These are phyloP conservation scores for Scalesia atractyloides DNA, from an alignment of 129 eudicot genomes.

Conservation along the genomic window DNA sequence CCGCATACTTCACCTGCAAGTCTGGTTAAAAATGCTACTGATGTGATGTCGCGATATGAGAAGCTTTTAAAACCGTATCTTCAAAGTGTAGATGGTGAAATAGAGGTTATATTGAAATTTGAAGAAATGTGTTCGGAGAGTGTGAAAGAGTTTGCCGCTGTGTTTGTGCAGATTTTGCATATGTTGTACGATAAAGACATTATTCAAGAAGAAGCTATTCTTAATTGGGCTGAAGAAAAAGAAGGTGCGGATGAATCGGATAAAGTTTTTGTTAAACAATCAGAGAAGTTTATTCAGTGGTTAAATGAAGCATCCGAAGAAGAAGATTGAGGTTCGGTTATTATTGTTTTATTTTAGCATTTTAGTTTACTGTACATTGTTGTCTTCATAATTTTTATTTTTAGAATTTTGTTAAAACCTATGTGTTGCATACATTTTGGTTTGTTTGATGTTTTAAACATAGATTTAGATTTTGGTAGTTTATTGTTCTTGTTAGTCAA, in stretches of 20 bases:
- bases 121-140: slow-evolving; percentile 91
- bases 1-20: slow-evolving; percentile 58
- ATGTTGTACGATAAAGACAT: slow-evolving; percentile 68
- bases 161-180: slow-evolving; percentile 73
- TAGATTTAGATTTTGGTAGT: slow-evolving; percentile 32
- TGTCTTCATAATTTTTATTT: slow-evolving; percentile 12
- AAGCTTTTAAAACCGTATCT: slow-evolving; percentile 64
- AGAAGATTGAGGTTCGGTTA: background rate
- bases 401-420: slow-evolving; percentile 4
- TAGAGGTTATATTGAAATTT: slow-evolving; percentile 87
- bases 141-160: slow-evolving; percentile 50
- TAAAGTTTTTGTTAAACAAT: slow-evolving; percentile 68
- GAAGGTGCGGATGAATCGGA: slow-evolving; percentile 90
- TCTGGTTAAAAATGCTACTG: slow-evolving; percentile 44
- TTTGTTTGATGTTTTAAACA: slow-evolving; percentile 13
- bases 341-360: background rate
- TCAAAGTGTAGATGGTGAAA: slow-evolving; percentile 76
- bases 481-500: slow-evolving; percentile 3
- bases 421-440: slow-evolving; percentile 20
- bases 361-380: background rate
- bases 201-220: slow-evolving; percentile 85
- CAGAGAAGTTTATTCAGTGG: slow-evolving; percentile 84
- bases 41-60: slow-evolving; percentile 55
- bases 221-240: slow-evolving; percentile 79
- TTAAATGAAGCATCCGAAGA: slow-evolving; percentile 76